Conservation (phyloP, 495 filamentous ascomycete genomes). For the Thermothielavioides terrestris region DNA sequence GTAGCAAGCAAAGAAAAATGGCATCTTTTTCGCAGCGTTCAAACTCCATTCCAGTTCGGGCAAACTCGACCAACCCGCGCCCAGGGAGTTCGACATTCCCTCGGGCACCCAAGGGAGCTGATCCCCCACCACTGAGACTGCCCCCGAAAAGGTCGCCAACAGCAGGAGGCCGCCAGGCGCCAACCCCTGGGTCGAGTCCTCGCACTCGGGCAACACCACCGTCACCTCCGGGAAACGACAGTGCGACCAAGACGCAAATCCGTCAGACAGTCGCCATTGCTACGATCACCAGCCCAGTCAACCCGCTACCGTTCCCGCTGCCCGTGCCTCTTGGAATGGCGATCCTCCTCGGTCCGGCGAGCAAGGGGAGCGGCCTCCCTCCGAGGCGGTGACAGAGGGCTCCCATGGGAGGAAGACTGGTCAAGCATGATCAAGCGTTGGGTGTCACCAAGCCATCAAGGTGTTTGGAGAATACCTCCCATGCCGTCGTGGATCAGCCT, state of each 20-base stretch:
- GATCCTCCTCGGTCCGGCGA: conserved; percentile 11
- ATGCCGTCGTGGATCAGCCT: too few relatives aligned
- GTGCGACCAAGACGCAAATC: conserved; percentile 21
- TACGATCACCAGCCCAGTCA: conserved; percentile 20
- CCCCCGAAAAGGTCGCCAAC: not conserved
- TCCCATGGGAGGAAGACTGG: too few relatives aligned
- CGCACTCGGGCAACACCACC: not conserved
- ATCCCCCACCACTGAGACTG: not conserved
- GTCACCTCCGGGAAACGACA: not conserved
- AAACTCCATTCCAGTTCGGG: conserved; percentile 11
- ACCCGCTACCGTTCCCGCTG: conserved; percentile 19
- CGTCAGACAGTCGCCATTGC: conserved; percentile 18
- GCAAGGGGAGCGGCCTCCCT: not conserved
- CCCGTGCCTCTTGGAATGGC: conserved; percentile 20
- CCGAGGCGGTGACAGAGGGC: not conserved
- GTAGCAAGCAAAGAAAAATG: conserved; percentile 3
- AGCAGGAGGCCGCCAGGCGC: not conserved
- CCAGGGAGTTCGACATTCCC: conserved; percentile 17
- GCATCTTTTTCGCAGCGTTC: conserved; percentile 10
- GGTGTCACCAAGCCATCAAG: not conserved
- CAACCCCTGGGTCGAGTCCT: not conserved
- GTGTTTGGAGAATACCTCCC: too few relatives aligned
- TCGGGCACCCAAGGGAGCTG: conserved; percentile 1
- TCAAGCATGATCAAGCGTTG: too few relatives aligned
- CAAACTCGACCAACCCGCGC: conserved; percentile 20